Base-by-base conservation (phyloP, 2,329 filamentous ascomycete species). In the Fusarium chaquense region DNA sequence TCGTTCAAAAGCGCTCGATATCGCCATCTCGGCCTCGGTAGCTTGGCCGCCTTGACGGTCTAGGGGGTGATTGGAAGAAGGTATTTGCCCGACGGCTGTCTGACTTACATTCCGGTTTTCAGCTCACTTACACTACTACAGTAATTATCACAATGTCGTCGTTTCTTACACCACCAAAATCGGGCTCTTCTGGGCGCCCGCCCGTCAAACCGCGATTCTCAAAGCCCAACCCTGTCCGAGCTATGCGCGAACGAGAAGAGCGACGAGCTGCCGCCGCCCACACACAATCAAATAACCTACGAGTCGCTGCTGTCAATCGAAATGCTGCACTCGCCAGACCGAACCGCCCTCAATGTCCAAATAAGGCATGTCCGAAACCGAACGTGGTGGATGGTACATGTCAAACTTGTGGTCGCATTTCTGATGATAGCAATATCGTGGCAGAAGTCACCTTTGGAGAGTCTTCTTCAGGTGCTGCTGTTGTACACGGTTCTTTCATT, bases 391-490 rank as follows among this genome's bases (percentile, higher is more conserved):
- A 90, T 71, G 89, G 89, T 38, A 87, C 93, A 71, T 98, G 96
- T 81, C 88, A 90, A 65, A 91, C 89, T 47, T 98, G 96, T 79
- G 95, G 94, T 85, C 90, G 89, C 64, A 89, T 97, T 71, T 88
- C 95, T 58, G 91, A 92, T 73, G 92, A 97, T 76, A 90, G 89
- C 77, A 94, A 97, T 76, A 97, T 98, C 67, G 94, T 98, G 62
- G 89, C 93, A 50, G 96, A 99, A 79, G 89, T 98, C 67, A 91
- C 91, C 24, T 99, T 98, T 76, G 94, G 94, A 70, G 95, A 99
- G 82, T 91, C 89, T 30, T 89, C 93, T 0, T 90, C 89, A 35
- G 96, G 96, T 75, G 93, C 93, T 50, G 94, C 95, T 54, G 88
- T 97, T 52, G 93, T 98, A 20, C 93, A 98, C 78, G 96, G 96